Evolutionary conservation across 2,329 filamentous ascomycete species (phyloP), one percentile per base, ranked within the genome.

Genomic region (Cyphellophora attinorum): DNA sequence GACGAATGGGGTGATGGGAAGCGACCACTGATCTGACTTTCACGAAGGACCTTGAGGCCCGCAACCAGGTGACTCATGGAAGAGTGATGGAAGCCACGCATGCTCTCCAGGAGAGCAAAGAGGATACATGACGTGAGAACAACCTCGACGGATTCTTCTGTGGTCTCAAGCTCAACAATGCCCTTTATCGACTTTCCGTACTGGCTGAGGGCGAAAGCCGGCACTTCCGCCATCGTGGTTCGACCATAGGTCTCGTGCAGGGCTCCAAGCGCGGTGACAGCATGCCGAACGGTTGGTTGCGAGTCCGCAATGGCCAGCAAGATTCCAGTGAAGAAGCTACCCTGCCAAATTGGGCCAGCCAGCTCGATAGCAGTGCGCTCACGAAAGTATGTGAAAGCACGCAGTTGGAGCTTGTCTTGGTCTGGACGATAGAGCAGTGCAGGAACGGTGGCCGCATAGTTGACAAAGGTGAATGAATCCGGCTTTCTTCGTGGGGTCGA

Each of bases 121-220:
- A 40, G 34, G 17, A 40, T 30, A 21, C 35, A 40, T 10, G 30
- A 16, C 5, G 25, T 25, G 13, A 40, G 27, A 23, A 31, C 34
- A 27, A 40, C 28, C 12, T 37, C 38, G n/a, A 29, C 34, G 11
- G 27, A 19, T 5, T 18, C 19, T 14, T 23, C 28, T 11, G 18
- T 15, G 14, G 21, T 15, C 15, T 25, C 27, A 5, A 31, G 19
- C 12, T 25, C 29, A 11, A 39, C 28, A 16, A 39, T 28, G 14
- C 23, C 31, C 10, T 37, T 17, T 12, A 39, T 39, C 5, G 37
- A 33, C 27, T 27, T 36, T 11, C 16, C 30, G 29, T 39, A 39
- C 12, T 39, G 33, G 14, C 31, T 27, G 11, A 31, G 28, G 28
- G 37, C 37, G 32, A 16, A 31, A 11, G 31, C 19, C 11, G 21